A percentile compares a stretch with the other conserved stretches of the same genome.
phyloP scores from a whole-genome alignment of 1,284 basidiomycete genomes.

The Apiotrichum sp. region DNA sequence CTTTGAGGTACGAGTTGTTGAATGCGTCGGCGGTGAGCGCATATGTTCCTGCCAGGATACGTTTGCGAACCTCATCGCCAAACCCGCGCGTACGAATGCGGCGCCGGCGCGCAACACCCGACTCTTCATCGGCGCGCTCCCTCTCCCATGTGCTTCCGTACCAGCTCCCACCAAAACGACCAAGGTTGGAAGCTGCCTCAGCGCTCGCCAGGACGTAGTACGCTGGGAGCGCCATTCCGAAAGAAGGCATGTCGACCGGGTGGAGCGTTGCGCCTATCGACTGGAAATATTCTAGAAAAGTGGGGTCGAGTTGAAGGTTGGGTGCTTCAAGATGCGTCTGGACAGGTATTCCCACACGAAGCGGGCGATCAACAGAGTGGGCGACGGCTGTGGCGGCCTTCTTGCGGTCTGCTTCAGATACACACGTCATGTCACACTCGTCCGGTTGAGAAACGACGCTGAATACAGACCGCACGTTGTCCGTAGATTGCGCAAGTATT shows the following conservation, averaged over 20 bases:
- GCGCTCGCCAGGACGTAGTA: constrained; percentile 94
- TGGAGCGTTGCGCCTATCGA: constrained; percentile 62
- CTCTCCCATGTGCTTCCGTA: constrained; percentile 51
- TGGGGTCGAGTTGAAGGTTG: constrained; percentile 27
- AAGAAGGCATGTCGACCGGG: constrained; percentile 71
- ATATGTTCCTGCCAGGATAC: constrained; percentile 87
- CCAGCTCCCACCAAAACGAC: constrained; percentile 77
- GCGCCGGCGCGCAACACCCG: constrained; percentile 54
- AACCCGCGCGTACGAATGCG: constrained; percentile 62
- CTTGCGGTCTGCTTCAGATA: constrained; percentile 50
- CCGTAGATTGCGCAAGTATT: constrained; percentile 59
- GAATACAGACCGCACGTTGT: constrained; percentile 56
- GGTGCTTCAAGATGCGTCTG: constrained; percentile 26
- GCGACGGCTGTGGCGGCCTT: background rate
- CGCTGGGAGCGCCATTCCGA: constrained; percentile 73
- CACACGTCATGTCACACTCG: constrained; percentile 69
- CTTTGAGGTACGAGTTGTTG: constrained; percentile 93
- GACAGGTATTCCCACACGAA: constrained; percentile 36
- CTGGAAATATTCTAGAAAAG: constrained; percentile 52
- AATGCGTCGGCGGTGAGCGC: constrained; percentile 88
- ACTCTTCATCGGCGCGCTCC: constrained; percentile 50
- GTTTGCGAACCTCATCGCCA: constrained; percentile 76
- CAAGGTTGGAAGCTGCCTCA: constrained; percentile 89
- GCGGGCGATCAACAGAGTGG: constrained; percentile 1
- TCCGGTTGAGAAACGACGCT: constrained; percentile 63